Percentiles rank a stretch among this genome's conserved stretches.
phyloP scores from a whole-genome alignment of 2,329 filamentous ascomycete genomes.

The Ophiostoma ulmi region DNA sequence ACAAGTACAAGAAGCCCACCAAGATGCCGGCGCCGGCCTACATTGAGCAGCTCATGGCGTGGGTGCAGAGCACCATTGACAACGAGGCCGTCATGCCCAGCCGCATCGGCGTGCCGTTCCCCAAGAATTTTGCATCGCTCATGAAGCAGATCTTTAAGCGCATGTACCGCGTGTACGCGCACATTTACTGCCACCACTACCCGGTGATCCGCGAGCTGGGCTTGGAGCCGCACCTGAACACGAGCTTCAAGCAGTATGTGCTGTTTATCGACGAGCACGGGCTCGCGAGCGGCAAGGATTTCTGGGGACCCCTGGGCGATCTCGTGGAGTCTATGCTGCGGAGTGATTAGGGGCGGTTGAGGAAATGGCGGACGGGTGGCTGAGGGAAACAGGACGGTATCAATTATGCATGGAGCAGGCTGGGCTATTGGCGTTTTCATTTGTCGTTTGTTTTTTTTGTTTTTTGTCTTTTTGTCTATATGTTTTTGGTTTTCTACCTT shows the following conservation, averaged over 20 bases:
- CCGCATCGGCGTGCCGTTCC: conserved; percentile 90
- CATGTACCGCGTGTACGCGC: conserved; percentile 95
- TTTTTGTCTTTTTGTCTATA: background rate
- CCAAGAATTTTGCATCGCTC: conserved; percentile 81
- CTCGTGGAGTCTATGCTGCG: conserved; percentile 96
- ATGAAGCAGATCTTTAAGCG: conserved; percentile 98
- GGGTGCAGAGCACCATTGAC: conserved; percentile 93
- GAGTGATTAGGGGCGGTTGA: conserved; percentile 56
- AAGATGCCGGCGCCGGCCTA: conserved; percentile 98
- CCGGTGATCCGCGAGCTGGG: conserved; percentile 92
- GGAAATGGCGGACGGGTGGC: background rate
- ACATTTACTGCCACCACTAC: conserved; percentile 99
- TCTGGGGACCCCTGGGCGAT: conserved; percentile 92
- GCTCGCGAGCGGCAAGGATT: conserved; percentile 88
- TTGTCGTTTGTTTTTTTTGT: background rate
- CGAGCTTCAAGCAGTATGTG: conserved; percentile 99
- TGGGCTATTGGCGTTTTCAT: background rate
- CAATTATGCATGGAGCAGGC: conserved; percentile 11
- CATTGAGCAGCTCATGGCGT: conserved; percentile 95
- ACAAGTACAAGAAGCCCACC: conserved; percentile 89
- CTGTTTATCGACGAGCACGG: conserved; percentile 97
- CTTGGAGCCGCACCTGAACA: conserved; percentile 94
- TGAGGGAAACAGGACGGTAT: background rate
- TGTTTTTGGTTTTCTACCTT: background rate
- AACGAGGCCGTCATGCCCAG: conserved; percentile 94